A percentile compares a stretch with the other conserved stretches of the same genome.
Conservation (phyloP, 1,139 yeast species). For the Lodderomyces beijingensis region DNA sequence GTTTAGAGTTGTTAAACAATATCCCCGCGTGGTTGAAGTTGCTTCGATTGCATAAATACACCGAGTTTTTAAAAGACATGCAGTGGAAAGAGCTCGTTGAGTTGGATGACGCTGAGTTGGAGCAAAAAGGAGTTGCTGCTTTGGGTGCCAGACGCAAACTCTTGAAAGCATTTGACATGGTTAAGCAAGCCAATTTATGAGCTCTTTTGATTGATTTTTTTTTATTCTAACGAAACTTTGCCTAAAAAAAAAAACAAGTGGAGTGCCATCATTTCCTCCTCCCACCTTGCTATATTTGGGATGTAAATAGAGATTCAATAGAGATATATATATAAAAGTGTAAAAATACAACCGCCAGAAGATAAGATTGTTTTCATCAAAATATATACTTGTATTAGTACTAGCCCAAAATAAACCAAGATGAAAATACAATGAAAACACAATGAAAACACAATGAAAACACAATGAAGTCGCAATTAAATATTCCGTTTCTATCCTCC, state of each 20-base stretch:
- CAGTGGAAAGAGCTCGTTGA: constrained; percentile 78
- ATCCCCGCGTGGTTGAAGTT: constrained; percentile 92
- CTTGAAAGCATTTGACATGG: constrained; percentile 84
- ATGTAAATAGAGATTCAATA: no score
- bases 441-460: no score
- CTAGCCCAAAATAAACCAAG: no score
- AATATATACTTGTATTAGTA: no score
- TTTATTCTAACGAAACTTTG: not conserved
- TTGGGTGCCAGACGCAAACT: constrained; percentile 92
- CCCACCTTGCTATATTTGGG: no score
- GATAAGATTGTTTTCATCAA: no score
- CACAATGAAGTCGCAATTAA: no score
- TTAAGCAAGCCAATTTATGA: constrained; percentile 19
- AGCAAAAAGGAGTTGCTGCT: constrained; percentile 81
- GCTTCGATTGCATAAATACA: constrained; percentile 86
- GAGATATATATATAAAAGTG: constrained; percentile 1
- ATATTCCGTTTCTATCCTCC: constrained; percentile 11
- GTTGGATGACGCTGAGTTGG: constrained; percentile 65
- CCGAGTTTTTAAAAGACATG: constrained; percentile 71
- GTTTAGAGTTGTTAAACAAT: constrained; percentile 61
- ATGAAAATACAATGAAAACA: no score
- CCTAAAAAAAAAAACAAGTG: no score
- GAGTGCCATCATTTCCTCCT: no score
- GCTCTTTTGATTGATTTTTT: no score
- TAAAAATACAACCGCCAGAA: no score